A percentile compares a stretch with the other conserved stretches of the same genome.
These are phyloP conservation scores for Bonia amplexicaulis DNA, from an alignment of 176 grass and related monocot species.

Conservation along the genomic window DNA sequence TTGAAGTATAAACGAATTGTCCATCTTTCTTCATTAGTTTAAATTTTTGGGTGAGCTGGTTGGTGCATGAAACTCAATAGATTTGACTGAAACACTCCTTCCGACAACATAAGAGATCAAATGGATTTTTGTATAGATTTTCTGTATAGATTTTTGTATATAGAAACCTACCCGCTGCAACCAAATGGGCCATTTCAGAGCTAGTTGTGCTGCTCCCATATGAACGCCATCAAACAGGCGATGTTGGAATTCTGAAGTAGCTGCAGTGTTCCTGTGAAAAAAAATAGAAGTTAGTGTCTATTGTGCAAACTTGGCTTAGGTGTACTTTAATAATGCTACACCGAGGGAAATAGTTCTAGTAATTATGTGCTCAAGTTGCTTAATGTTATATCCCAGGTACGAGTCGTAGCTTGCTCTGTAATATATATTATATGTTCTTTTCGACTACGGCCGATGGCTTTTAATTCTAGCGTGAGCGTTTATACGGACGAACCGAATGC, in stretches of 20 bases:
- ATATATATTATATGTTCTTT: too few relatives aligned
- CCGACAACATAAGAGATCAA: not conserved
- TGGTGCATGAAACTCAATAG: too few relatives aligned
- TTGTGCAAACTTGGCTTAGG: slow-evolving; percentile 22
- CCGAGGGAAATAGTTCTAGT: not conserved
- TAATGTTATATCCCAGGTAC: not conserved
- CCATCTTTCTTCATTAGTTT: too few relatives aligned
- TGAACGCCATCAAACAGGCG: slow-evolving; percentile 9
- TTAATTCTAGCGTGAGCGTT: too few relatives aligned
- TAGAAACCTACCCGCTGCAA: slow-evolving; percentile 71
- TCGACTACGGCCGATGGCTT: too few relatives aligned
- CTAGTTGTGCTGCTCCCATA: slow-evolving; percentile 81
- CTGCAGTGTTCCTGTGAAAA: slow-evolving; percentile 21
- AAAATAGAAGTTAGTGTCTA: slow-evolving; percentile 21
- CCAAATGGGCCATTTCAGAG: slow-evolving; percentile 94
- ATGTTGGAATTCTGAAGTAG: not conserved
- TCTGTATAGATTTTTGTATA: not conserved
- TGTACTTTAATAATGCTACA: not conserved
- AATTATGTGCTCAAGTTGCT: not conserved
- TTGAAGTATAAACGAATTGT: too few relatives aligned
- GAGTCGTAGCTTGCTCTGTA: too few relatives aligned
- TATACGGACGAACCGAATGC: too few relatives aligned
- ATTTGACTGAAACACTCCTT: not conserved
- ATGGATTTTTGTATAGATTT: not conserved
- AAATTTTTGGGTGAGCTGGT: too few relatives aligned